Percentiles rank a stretch among this genome's conserved stretches.
These are phyloP conservation scores for Stephania yunnanensis DNA, from an alignment of 164 flowering plant species.

Conservation along the genomic window DNA sequence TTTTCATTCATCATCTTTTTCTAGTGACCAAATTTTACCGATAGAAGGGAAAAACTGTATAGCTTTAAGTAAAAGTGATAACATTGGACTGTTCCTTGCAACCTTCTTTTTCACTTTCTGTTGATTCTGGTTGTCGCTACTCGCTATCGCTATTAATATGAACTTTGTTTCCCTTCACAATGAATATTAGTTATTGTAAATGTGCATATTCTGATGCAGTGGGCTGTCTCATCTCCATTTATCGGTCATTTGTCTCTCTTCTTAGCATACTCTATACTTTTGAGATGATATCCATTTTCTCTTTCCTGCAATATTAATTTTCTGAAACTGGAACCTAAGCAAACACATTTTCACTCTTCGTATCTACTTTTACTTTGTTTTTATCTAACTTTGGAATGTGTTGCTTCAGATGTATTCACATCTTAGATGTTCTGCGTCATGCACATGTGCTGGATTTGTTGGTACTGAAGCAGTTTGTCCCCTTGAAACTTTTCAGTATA, in stretches of 20 bases:
- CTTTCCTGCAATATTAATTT: background rate
- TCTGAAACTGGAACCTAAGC: background rate
- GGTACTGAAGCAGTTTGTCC: constrained; percentile 80
- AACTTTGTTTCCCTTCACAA: background rate
- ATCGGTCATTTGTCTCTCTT: too few species aligned
- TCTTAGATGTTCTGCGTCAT: constrained; percentile 83
- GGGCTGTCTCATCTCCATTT: too few species aligned
- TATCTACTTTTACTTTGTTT: background rate
- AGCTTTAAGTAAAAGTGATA: too few species aligned
- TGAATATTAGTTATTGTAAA: background rate
- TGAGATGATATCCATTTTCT: background rate
- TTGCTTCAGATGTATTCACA: constrained; percentile 76
- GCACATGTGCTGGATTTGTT: constrained; percentile 71
- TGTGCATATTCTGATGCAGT: background rate
- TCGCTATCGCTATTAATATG: background rate
- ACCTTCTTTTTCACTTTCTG: background rate
- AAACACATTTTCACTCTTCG: background rate
- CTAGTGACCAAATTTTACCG: too few species aligned
- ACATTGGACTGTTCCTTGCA: too few species aligned
- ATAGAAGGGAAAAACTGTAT: too few species aligned
- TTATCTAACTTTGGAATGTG: constrained; percentile 4
- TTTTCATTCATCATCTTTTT: too few species aligned
- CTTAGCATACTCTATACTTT: background rate
- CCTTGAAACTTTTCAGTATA: constrained; percentile 91
- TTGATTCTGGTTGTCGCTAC: background rate